Conservation (phyloP, 176 grass and related monocot species). For the Aegilops longissima region DNA sequence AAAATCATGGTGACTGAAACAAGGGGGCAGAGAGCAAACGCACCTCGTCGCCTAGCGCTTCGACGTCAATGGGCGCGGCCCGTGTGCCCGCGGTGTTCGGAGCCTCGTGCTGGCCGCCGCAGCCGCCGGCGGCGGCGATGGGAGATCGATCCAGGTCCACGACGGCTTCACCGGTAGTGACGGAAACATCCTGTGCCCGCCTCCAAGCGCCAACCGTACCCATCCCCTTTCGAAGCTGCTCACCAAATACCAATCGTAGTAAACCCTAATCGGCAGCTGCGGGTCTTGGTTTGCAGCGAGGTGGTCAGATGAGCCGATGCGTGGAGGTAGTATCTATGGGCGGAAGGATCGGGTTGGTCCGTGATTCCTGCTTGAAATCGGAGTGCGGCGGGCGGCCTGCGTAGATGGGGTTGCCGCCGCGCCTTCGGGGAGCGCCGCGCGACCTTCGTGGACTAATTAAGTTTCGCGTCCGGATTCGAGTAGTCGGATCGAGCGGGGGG, state of each 20-base stretch:
- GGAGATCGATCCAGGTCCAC: neutral
- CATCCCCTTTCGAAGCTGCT: neutral
- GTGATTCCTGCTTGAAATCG: constrained; percentile 5
- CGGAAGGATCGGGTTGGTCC: neutral
- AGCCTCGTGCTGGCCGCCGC: neutral
- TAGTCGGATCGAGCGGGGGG: neutral
- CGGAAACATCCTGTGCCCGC: neutral
- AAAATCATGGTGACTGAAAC: neutral
- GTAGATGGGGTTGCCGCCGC: neutral
- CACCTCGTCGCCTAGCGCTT: constrained; percentile 22
- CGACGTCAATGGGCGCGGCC: constrained; percentile 32
- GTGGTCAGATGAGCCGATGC: neutral
- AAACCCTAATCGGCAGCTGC: neutral
- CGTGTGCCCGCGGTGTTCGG: neutral
- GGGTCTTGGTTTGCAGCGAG: neutral
- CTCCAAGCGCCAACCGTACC: neutral
- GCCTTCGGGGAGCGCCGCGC: neutral
- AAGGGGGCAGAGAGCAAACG: neutral
- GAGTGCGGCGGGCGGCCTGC: neutral
- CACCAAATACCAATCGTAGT: neutral
- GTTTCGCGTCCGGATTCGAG: neutral
- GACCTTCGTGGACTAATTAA: neutral
- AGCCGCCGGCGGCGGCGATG: neutral
- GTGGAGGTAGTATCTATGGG: neutral
- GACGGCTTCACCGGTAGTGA: neutral